Conservation (phyloP, 2,329 filamentous ascomycete genomes). For the Talaromyces sp. region DNA sequence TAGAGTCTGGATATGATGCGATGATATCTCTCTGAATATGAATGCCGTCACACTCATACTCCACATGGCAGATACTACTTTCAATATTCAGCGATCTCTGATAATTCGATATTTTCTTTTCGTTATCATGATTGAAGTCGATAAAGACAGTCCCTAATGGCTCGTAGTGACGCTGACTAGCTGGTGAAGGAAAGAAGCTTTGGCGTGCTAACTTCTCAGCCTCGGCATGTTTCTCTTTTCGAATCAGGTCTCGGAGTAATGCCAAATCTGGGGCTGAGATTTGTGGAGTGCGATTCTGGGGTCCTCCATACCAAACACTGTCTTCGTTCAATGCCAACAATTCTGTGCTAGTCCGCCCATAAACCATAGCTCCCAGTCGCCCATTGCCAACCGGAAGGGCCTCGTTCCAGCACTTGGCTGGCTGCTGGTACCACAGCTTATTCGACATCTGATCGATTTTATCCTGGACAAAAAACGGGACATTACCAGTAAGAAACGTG, state of each 20-base stretch:
- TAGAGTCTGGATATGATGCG: slow-evolving; percentile 43
- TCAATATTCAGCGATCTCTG: slow-evolving; percentile 41
- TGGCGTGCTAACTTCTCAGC: slow-evolving; percentile 42
- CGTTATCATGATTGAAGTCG: slow-evolving; percentile 36
- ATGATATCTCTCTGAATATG: slow-evolving; percentile 39
- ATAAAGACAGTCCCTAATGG: slow-evolving; percentile 43
- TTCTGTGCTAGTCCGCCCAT: slow-evolving; percentile 45
- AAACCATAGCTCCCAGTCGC: slow-evolving; percentile 47
- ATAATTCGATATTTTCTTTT: slow-evolving; percentile 32
- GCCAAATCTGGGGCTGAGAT: slow-evolving; percentile 39
- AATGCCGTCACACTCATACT: slow-evolving; percentile 37
- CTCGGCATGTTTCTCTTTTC: slow-evolving; percentile 38
- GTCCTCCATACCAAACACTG: slow-evolving; percentile 48
- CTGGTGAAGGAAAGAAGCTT: slow-evolving; percentile 47
- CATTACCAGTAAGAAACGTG: background rate
- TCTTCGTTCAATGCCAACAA: slow-evolving; percentile 49
- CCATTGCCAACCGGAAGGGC: slow-evolving; percentile 52
- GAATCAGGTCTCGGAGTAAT: slow-evolving; percentile 41
- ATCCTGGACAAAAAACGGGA: background rate
- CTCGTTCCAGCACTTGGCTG: slow-evolving; percentile 36
- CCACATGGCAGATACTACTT: slow-evolving; percentile 35
- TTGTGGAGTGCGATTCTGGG: slow-evolving; percentile 43
- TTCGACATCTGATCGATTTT: slow-evolving; percentile 15
- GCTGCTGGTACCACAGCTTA: slow-evolving; percentile 28
- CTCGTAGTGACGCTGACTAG: slow-evolving; percentile 50